Evolutionary conservation across 129 eudicot species (phyloP).

Genomic region (Erigeron canadensis): DNA sequence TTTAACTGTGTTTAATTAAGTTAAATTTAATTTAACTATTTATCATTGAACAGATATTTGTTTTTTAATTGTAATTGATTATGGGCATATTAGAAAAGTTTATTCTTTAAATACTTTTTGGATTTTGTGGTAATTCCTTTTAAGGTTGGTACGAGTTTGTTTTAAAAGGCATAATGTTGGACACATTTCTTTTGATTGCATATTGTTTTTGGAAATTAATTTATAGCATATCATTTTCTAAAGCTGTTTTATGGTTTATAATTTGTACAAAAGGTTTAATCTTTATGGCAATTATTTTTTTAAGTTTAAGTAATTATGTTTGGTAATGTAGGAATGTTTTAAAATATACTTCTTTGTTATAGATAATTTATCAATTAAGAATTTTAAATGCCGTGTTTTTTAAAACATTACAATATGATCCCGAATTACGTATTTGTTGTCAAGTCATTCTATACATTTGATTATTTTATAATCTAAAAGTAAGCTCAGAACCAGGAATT

Average conservation of each 20-base stretch:
- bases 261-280: not conserved
- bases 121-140: slow-evolving; percentile 5
- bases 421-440: too few relatives aligned
- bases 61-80: not conserved
- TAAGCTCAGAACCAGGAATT: too few relatives aligned
- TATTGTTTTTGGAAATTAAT: slow-evolving; percentile 6
- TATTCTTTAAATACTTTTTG: slow-evolving; percentile 2
- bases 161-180: slow-evolving; percentile 6
- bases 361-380: too few relatives aligned
- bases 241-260: not conserved
- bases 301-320: too few relatives aligned
- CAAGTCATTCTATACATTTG: too few relatives aligned
- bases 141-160: slow-evolving; percentile 4
- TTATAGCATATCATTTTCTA: not conserved
- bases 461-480: too few relatives aligned
- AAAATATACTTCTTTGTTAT: too few relatives aligned
- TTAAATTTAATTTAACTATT: too few relatives aligned
- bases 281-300: too few relatives aligned
- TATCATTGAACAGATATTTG: not conserved
- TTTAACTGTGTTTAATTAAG: not conserved
- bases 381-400: too few relatives aligned
- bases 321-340: too few relatives aligned
- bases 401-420: too few relatives aligned
- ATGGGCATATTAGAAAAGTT: slow-evolving; percentile 14
- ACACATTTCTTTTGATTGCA: slow-evolving; percentile 2